Base-by-base conservation (phyloP, 202 grass and related monocot genomes). In the Zoysia matrella region DNA sequence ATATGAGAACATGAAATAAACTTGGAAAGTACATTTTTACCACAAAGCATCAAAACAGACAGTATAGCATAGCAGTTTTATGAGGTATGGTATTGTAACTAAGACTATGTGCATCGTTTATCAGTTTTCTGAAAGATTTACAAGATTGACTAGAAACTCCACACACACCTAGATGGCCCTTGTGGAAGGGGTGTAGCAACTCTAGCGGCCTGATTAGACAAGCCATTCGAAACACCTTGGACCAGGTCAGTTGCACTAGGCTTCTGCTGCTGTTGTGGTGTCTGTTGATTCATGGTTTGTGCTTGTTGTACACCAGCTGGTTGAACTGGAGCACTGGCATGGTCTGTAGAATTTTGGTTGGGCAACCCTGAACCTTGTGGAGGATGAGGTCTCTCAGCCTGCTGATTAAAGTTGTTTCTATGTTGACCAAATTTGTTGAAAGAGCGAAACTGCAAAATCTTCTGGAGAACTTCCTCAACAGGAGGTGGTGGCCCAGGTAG, bases 91-190 rank as follows among this genome's bases (percentile, higher is more conserved):
- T 85, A 79, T 82, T 64, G 65, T 85, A 86, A 63, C 42, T 50
- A 73, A 86, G 65, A 75, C 79, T 95, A 81, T 83, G 67, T 86
- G 84, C 78, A 81, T 58, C 41, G 41, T 81, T 73, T 93, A 78
- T 80, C 57, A 69, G 47, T 83, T 65, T 87, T 83, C 84, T 91
- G 85, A 91, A 90, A 90, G 65, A 36, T 90, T 85, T 85, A 91
- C 85, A 82, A 93, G 82, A 86, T 82, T 84, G 43, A 47, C 91
- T 98, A 95, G 87, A 91, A 98, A 93, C 96, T 98, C 89, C 92
- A 92, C 82, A 98, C 95, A 95, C 92, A 98, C 96, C 92, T 98
- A 98, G 96, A 92, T 75, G 86, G 81, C 13, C 96, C 96, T 86
- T 93, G 92, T 53, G 96, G 96, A 86, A 98, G 96, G 52, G 93